Evolutionary conservation across 2,329 filamentous ascomycete species (phyloP).

Genomic region (Pseudogymnoascus sp.): DNA sequence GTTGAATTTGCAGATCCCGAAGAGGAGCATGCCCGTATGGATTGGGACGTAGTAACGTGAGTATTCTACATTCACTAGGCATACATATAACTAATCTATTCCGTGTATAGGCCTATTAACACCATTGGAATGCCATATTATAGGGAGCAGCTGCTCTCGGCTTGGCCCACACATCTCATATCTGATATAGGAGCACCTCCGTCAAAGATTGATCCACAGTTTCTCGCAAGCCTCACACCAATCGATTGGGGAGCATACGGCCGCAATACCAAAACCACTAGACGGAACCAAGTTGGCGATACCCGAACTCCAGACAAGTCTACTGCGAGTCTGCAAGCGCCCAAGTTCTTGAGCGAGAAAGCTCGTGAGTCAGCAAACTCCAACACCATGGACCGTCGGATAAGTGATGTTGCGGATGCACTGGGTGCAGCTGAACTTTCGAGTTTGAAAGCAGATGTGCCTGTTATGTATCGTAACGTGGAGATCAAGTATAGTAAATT

Average conservation of each 20-base stretch:
- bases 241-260: slow-evolving; percentile 73
- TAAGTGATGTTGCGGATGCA: slow-evolving; percentile 52
- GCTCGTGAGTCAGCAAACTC: slow-evolving; percentile 58
- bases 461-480: slow-evolving; percentile 83
- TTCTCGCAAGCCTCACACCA: slow-evolving; percentile 60
- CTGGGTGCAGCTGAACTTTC: slow-evolving; percentile 64
- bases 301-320: slow-evolving; percentile 57
- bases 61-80: slow-evolving; percentile 24
- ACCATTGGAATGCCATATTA: slow-evolving; percentile 90
- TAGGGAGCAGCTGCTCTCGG: slow-evolving; percentile 75
- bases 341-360: slow-evolving; percentile 93
- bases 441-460: slow-evolving; percentile 71
- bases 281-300: slow-evolving; percentile 76
- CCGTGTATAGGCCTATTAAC: slow-evolving; percentile 59
- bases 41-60: slow-evolving; percentile 62
- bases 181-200: slow-evolving; percentile 83
- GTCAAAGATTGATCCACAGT: slow-evolving; percentile 61
- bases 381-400: slow-evolving; percentile 32
- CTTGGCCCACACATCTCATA: slow-evolving; percentile 77
- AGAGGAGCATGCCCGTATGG: slow-evolving; percentile 41
- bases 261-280: slow-evolving; percentile 63
- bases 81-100: background rate
- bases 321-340: slow-evolving; percentile 58
- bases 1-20: slow-evolving; percentile 57
- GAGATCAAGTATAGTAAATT: slow-evolving; percentile 99